A percentile compares a stretch with the other conserved stretches of the same genome.
phyloP scores from a whole-genome alignment of 228 moss, liverwort and hornwort genomes.

The Sphagnum fallax region DNA sequence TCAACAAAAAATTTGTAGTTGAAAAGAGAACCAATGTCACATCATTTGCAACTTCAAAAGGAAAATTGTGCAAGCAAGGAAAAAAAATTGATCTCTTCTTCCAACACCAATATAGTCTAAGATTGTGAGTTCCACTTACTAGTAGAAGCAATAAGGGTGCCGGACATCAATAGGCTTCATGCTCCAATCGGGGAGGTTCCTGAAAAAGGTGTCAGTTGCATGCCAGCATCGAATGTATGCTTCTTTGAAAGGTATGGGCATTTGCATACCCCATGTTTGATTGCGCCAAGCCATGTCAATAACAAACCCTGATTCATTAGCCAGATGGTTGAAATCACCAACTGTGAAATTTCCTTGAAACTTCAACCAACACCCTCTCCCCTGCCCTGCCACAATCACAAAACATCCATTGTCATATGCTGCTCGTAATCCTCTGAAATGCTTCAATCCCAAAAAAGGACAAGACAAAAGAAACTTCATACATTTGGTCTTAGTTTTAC shows the following conservation, averaged over 20 bases:
- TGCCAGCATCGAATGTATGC: slow-evolving; percentile 60
- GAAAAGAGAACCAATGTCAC: too few relatives aligned
- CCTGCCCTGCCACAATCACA: slow-evolving; percentile 17
- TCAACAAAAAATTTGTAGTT: too few relatives aligned
- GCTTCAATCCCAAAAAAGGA: too few relatives aligned
- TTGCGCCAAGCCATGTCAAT: slow-evolving; percentile 68
- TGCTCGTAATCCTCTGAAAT: too few relatives aligned
- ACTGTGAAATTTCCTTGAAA: slow-evolving; percentile 70
- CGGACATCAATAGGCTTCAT: slow-evolving; percentile 74
- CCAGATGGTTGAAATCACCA: slow-evolving; percentile 54
- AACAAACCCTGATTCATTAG: slow-evolving; percentile 63
- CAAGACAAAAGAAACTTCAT: too few relatives aligned
- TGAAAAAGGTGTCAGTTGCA: slow-evolving; percentile 58
- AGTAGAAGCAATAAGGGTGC: slow-evolving; percentile 87
- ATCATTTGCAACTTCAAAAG: too few relatives aligned
- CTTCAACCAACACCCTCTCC: slow-evolving; percentile 69
- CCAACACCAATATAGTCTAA: too few relatives aligned
- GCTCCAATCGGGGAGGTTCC: slow-evolving; percentile 51
- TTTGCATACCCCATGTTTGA: slow-evolving; percentile 59
- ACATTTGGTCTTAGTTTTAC: too few relatives aligned
- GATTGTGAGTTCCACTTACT: slow-evolving; percentile 24
- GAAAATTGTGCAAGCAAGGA: too few relatives aligned
- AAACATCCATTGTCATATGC: background rate
- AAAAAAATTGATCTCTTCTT: too few relatives aligned
- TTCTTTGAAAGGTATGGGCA: slow-evolving; percentile 56